Evolutionary conservation across 805 yeast genomes (phyloP), one percentile per base, ranked within the genome.

Genomic region (Yarrowia sp.): DNA sequence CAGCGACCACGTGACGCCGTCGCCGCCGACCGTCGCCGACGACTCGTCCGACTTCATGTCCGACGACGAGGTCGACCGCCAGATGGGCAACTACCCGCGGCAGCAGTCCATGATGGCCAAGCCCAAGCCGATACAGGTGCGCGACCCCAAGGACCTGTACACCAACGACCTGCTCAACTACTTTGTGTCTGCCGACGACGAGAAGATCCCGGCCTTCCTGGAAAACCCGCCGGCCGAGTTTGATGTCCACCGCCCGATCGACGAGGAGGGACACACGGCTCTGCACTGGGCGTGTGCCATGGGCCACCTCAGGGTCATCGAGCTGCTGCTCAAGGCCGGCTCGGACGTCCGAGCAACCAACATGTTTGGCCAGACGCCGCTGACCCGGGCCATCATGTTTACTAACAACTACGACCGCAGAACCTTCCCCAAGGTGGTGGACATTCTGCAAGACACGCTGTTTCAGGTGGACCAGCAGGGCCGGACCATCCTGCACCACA

Each of bases 211-310:
- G 0, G 83, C 80, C 22, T 84, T 88, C 68, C 75, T 89, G 14
- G 75, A 80, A 36, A 79, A 83, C 66, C 86, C 90, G 0, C 85
- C 88, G 1, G 77, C 80, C 22, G 86, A 82, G 61, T 85, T 87
- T 68, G 83, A 88, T 66, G 80, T 88, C 64, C 81, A 86, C 76
- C 89, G 87, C 60, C 85, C 90, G 4, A 89, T 94, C 24, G 99
- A 94, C 71, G 92, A 89, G 63, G 97, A 94, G 70, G 96, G 97
- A 1, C 96, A 94, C 70, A 88, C 97, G 0, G 87, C 96, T 1
- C 84, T 94, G 67, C 99, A 94, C 74, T 94, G 98, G 97, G 96
- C 98, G 0, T 90, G 97, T 64, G 88, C 98, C 0, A 90, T 94
- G 82, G 99, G 98, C 3, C 89, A 86, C 71, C 74, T 87, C 32